Evolutionary conservation across 1,284 basidiomycete genomes (phyloP).

Genomic region (Boletellus sp.): DNA sequence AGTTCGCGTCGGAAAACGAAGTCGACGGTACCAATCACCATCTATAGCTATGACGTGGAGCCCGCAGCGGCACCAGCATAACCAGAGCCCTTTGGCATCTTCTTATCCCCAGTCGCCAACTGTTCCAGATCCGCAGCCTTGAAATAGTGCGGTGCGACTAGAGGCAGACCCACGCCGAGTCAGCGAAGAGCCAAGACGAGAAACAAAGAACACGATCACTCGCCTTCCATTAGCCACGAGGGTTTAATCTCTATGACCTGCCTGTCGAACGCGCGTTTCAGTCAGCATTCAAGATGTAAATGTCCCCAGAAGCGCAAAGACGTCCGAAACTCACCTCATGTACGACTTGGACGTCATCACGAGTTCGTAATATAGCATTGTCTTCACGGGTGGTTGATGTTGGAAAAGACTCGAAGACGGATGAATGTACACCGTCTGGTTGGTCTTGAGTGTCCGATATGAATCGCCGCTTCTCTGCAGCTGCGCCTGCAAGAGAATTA

Average conservation of each 20-base stretch:
- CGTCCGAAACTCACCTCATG: conserved; percentile 50
- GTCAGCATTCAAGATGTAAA: no score
- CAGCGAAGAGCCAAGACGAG: not conserved
- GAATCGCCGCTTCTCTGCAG: conserved; percentile 90
- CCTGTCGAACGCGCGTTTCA: conserved; percentile 43
- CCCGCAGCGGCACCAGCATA: conserved; percentile 26
- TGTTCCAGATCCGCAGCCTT: conserved; percentile 86
- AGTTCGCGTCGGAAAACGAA: not conserved
- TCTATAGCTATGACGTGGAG: conserved; percentile 9
- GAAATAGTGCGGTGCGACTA: conserved; percentile 94
- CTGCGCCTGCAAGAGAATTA: conserved; percentile 54
- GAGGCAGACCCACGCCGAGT: not conserved
- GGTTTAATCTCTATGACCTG: conserved; percentile 99
- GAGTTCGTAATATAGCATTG: conserved; percentile 92
- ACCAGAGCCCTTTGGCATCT: conserved; percentile 75
- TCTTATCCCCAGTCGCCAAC: conserved; percentile 77
- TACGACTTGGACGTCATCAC: conserved; percentile 87
- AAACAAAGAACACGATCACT: conserved; percentile 24
- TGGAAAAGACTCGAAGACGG: conserved; percentile 95
- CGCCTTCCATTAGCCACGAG: conserved; percentile 88
- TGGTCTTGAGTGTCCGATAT: conserved; percentile 92
- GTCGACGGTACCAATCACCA: not conserved
- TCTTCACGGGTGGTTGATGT: conserved; percentile 88
- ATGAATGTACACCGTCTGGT: conserved; percentile 94
- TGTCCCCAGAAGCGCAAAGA: no score